A percentile compares a stretch with the other conserved stretches of the same genome.
Evolutionary conservation across 768 basidiomycete genomes (phyloP).

Genomic region (Serendipita indica): DNA sequence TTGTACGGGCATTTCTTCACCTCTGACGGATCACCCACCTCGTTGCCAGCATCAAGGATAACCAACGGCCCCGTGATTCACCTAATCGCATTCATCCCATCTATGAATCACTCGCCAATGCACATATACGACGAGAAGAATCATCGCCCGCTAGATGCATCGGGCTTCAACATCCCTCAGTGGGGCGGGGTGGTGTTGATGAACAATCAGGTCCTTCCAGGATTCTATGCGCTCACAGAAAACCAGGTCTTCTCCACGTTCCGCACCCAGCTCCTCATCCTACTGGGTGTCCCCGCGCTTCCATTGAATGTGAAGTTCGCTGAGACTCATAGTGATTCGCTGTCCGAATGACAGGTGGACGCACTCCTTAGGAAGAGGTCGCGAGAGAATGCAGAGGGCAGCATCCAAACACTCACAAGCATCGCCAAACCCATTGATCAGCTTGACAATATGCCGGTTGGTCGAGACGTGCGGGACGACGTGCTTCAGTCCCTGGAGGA

Average conservation of each 20-base stretch:
- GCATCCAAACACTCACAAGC: conserved; percentile 61
- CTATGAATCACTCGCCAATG: conserved; percentile 48
- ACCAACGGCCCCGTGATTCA: conserved; percentile 90
- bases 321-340: conserved; percentile 13
- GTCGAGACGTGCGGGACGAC: conserved; percentile 55
- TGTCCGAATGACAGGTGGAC: conserved; percentile 71
- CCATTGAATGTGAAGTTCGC: conserved; percentile 30
- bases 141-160: conserved; percentile 38
- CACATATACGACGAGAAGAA: conserved; percentile 40
- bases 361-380: conserved; percentile 56
- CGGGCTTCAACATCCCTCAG: conserved; percentile 83
- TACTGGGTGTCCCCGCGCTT: conserved; percentile 66
- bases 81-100: conserved; percentile 82
- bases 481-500: conserved; percentile 54
- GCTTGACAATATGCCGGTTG: conserved; percentile 90
- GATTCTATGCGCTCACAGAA: conserved; percentile 34
- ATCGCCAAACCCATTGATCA: conserved; percentile 72
- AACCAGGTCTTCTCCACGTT: conserved; percentile 44
- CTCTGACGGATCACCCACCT: no score
- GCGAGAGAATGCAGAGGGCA: conserved; percentile 49
- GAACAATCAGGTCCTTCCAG: conserved; percentile 31
- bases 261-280: conserved; percentile 50
- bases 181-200: conserved; percentile 80
- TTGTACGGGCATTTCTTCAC: conserved; percentile 37
- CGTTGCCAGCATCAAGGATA: conserved; percentile 61